Conservation (phyloP, 176 grass and related monocot genomes). For the Themeda triandra region DNA sequence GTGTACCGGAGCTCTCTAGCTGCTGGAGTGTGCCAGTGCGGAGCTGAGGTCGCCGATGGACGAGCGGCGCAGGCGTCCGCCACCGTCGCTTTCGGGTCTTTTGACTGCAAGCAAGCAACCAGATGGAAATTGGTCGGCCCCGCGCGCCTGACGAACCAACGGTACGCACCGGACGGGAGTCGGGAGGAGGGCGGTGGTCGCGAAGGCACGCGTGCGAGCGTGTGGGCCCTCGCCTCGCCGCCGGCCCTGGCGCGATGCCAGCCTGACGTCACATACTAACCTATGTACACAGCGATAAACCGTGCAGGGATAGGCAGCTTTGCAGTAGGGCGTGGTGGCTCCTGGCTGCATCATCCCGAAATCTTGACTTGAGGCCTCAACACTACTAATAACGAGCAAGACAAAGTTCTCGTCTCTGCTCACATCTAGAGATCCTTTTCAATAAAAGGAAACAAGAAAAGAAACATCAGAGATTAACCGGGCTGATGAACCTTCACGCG, state of each 20-base stretch:
- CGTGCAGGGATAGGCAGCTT: no score
- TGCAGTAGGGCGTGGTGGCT: no score
- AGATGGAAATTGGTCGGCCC: constrained; percentile 1
- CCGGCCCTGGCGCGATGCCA: neutral
- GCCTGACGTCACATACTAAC: neutral
- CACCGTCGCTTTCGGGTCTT: constrained; percentile 15
- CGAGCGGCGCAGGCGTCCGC: neutral
- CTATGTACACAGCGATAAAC: no score
- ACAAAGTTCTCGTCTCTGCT: no score
- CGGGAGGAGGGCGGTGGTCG: no score
- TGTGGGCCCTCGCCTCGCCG: neutral
- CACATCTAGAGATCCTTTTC: no score
- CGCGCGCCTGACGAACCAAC: neutral
- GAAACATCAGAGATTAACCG: no score
- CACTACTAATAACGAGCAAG: no score
- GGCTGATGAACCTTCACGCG: no score
- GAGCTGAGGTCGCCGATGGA: neutral
- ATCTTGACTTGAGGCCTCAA: no score
- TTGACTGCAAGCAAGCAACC: neutral
- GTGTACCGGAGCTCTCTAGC: neutral
- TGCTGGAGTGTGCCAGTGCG: neutral
- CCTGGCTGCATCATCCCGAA: no score
- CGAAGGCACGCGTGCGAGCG: constrained; percentile 21
- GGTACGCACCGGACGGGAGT: neutral
- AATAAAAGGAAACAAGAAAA: no score